A percentile compares a stretch with the other conserved stretches of the same genome.
These are phyloP conservation scores for Eleusine indica DNA, from an alignment of 176 grass and related monocot species.

Conservation along the genomic window DNA sequence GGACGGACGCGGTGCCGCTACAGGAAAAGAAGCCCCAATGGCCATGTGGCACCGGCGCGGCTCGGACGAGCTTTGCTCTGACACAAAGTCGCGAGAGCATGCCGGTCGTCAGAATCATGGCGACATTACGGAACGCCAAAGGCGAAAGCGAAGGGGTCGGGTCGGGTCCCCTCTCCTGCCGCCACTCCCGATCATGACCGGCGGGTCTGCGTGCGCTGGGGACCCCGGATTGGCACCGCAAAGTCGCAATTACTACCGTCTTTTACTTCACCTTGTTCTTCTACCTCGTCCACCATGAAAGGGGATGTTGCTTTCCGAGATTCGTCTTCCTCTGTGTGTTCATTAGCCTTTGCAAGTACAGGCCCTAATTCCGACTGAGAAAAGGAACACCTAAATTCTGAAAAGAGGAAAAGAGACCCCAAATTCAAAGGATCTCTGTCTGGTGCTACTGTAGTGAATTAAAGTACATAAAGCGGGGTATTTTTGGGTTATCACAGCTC, in stretches of 20 bases:
- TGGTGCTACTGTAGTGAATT: not conserved
- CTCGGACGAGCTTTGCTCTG: slow-evolving; percentile 31
- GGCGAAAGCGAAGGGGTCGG: not conserved
- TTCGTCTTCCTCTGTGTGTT: not conserved
- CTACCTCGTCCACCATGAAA: not conserved
- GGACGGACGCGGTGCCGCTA: slow-evolving; percentile 6
- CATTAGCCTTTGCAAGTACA: slow-evolving; percentile 35
- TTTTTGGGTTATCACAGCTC: slow-evolving; percentile 33
- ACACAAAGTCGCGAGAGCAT: slow-evolving; percentile 56
- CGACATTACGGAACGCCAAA: slow-evolving; percentile 53
- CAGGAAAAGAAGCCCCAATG: slow-evolving; percentile 4
- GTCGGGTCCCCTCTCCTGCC: not conserved
- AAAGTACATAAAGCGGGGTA: slow-evolving; percentile 29
- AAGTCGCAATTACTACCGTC: slow-evolving; percentile 41
- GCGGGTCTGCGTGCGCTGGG: slow-evolving; percentile 42
- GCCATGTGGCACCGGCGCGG: slow-evolving; percentile 32
- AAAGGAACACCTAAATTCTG: not conserved
- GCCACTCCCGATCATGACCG: slow-evolving; percentile 44
- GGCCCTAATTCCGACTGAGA: not conserved
- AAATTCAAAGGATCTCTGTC: not conserved
- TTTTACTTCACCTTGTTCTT: not conserved
- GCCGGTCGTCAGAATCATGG: slow-evolving; percentile 51
- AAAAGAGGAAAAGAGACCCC: not conserved
- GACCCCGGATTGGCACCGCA: slow-evolving; percentile 30
- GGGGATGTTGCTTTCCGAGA: slow-evolving; percentile 3